A percentile compares a stretch with the other conserved stretches of the same genome.
Conservation (phyloP, 176 grass and related monocot genomes). For the Carex kokanica region DNA sequence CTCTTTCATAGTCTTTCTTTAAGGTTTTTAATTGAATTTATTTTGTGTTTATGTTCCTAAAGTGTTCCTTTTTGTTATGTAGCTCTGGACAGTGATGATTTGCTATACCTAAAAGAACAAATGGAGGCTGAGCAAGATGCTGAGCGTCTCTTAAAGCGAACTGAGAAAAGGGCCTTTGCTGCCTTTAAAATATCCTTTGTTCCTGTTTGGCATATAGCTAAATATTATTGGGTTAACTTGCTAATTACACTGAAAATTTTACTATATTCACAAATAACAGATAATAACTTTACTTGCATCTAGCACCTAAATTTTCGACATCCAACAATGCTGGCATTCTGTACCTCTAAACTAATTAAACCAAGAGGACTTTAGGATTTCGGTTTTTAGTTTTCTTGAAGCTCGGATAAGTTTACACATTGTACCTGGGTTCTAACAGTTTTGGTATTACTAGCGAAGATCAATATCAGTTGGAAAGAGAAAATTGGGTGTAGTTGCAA, state of each 20-base stretch:
- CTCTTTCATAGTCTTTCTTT: slow-evolving; percentile 17
- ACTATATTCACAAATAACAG: neutral
- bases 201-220: neutral
- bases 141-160: slow-evolving; percentile 77
- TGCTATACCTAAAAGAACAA: slow-evolving; percentile 96
- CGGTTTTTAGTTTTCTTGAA: neutral
- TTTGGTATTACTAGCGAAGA: neutral
- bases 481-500: neutral
- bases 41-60: slow-evolving; percentile 20
- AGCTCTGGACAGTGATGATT: slow-evolving; percentile 98
- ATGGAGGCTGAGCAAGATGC: slow-evolving; percentile 99
- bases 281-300: neutral
- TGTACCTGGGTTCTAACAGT: neutral
- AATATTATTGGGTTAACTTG: neutral
- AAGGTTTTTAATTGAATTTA: neutral
- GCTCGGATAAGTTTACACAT: neutral
- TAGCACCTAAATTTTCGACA: neutral
- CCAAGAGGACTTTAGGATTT: neutral
- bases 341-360: neutral
- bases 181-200: slow-evolving; percentile 98
- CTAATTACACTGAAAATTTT: neutral
- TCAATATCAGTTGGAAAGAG: neutral
- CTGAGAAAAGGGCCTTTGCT: slow-evolving; percentile 94
- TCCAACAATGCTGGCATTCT: neutral
- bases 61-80: slow-evolving; percentile 26